These are phyloP conservation scores for Suhomyces taliae DNA, from an alignment of 1,139 yeast genomes.

Conservation along the genomic window DNA sequence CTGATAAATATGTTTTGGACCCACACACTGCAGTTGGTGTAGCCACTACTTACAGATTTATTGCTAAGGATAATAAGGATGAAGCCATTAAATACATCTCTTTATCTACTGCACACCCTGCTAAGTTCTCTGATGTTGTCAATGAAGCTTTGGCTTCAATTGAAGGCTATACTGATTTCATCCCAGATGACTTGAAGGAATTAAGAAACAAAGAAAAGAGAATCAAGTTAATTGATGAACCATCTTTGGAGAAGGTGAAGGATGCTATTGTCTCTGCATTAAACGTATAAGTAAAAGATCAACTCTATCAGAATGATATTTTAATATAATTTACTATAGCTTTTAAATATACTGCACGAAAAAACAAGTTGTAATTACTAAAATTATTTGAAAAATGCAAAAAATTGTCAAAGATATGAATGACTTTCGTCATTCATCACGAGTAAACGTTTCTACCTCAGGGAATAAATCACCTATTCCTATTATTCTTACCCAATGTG, in stretches of 20 bases:
- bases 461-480: no score
- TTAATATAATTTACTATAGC: neutral
- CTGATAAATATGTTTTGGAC: slow-evolving; percentile 80
- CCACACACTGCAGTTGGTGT: slow-evolving; percentile 98
- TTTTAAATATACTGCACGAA: neutral
- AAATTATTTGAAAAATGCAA: no score
- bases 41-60: slow-evolving; percentile 65
- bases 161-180: slow-evolving; percentile 78
- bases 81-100: slow-evolving; percentile 61
- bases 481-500: no score
- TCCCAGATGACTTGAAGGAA: slow-evolving; percentile 82
- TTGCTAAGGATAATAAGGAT: slow-evolving; percentile 48
- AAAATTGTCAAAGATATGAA: no score
- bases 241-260: slow-evolving; percentile 74
- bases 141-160: slow-evolving; percentile 68
- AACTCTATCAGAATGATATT: no score
- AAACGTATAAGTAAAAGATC: neutral
- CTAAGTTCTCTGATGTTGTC: slow-evolving; percentile 95
- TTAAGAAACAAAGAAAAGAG: slow-evolving; percentile 73
- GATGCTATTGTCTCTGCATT: slow-evolving; percentile 70
- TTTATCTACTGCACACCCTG: slow-evolving; percentile 96
- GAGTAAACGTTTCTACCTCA: no score
- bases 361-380: neutral
- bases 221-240: slow-evolving; percentile 70
- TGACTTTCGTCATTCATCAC: no score